A percentile compares a stretch with the other conserved stretches of the same genome.
These are phyloP conservation scores for Metschnikowia santaceciliae DNA, from an alignment of 805 yeast genomes.

Conservation along the genomic window DNA sequence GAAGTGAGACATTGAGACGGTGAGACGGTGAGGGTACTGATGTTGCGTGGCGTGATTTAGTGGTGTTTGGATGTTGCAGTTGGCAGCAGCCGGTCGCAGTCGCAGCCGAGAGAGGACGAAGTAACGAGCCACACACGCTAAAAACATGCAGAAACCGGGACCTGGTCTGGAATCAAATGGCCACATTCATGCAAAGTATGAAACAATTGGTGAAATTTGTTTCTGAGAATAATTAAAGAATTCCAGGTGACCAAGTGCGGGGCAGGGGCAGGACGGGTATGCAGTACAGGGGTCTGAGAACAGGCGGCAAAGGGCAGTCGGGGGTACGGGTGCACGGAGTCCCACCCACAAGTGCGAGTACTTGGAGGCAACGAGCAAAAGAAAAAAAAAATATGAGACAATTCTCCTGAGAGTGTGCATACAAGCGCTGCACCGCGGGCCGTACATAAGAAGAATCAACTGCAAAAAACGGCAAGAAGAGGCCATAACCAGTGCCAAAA, in stretches of 20 bases:
- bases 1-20: too few relatives aligned
- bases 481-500: not conserved
- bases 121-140: not conserved
- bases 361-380: not conserved
- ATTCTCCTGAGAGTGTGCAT: constrained; percentile 3
- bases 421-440: not conserved
- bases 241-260: not conserved
- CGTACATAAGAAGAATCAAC: not conserved
- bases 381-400: constrained; percentile 1
- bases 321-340: constrained; percentile 4
- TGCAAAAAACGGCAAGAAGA: not conserved
- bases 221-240: not conserved
- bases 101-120: not conserved
- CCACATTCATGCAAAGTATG: not conserved
- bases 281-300: not conserved
- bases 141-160: not conserved
- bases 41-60: too few relatives aligned
- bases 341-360: not conserved
- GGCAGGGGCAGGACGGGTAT: not conserved
- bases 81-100: not conserved
- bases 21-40: too few relatives aligned
- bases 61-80: too few relatives aligned
- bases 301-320: not conserved
- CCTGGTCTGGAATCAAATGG: not conserved
- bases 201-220: not conserved